Percentiles rank a stretch among this genome's conserved stretches.
phyloP scores from a whole-genome alignment of 2,329 filamentous ascomycete species.

The Alternaria brassicae region DNA sequence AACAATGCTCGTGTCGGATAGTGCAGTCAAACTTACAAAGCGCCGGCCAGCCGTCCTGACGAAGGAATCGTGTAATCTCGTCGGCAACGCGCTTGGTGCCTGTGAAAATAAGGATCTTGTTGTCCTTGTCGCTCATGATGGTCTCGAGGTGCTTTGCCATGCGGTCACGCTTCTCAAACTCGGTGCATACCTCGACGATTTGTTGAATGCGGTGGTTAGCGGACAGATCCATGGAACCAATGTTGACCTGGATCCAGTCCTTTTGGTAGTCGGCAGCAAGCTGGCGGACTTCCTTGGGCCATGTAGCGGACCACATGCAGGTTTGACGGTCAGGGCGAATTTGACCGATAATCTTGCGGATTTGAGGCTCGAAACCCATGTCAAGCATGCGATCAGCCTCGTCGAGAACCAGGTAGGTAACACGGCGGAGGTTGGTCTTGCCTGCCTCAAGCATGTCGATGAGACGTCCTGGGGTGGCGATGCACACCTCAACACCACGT shows the following conservation, averaged over 20 bases:
- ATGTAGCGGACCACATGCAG: slow-evolving; percentile 99
- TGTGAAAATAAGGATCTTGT: slow-evolving; percentile 95
- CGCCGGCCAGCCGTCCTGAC: slow-evolving; percentile 97
- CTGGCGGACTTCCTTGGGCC: slow-evolving; percentile 97
- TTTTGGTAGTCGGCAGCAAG: slow-evolving; percentile 89
- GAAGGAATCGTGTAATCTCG: slow-evolving; percentile 95
- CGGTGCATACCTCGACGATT: slow-evolving; percentile 93
- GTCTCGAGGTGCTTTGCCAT: slow-evolving; percentile 98
- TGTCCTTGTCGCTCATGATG: slow-evolving; percentile 94
- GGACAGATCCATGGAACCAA: slow-evolving; percentile 92
- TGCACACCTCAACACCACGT: slow-evolving; percentile 96
- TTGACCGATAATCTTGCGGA: slow-evolving; percentile 97
- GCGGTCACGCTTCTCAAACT: slow-evolving; percentile 95
- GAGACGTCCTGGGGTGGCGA: slow-evolving; percentile 94
- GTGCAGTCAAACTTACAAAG: slow-evolving; percentile 71
- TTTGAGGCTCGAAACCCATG: slow-evolving; percentile 99
- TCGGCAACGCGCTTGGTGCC: slow-evolving; percentile 89
- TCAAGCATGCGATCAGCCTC: slow-evolving; percentile 99
- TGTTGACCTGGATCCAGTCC: slow-evolving; percentile 98
- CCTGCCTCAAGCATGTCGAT: slow-evolving; percentile 99
- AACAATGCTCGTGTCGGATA: slow-evolving; percentile 37
- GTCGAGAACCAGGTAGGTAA: slow-evolving; percentile 97
- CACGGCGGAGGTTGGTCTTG: slow-evolving; percentile 96
- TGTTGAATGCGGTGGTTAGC: slow-evolving; percentile 98
- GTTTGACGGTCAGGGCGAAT: slow-evolving; percentile 98